phyloP scores from a whole-genome alignment of 2,329 filamentous ascomycete species.

The Diaporthe ampelina region DNA sequence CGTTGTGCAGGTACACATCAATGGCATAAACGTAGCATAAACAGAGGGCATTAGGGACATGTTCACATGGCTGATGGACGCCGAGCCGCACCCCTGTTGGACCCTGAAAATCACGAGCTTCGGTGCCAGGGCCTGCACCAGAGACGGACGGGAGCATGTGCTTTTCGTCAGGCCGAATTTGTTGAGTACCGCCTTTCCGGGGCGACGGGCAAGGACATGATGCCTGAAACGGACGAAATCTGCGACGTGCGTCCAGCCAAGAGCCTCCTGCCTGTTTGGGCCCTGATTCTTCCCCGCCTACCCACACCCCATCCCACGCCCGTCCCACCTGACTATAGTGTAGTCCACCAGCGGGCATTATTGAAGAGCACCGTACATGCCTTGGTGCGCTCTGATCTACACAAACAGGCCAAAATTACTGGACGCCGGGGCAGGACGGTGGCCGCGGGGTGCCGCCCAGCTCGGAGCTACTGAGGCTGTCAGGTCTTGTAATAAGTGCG shows the following conservation, averaged over 20 bases:
- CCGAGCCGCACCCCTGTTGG: too few species aligned
- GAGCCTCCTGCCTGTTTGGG: conserved; percentile 17
- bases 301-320: neutral
- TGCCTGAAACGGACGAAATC: conserved; percentile 27
- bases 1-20: too few species aligned
- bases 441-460: conserved; percentile 16
- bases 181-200: conserved; percentile 19
- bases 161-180: conserved; percentile 22
- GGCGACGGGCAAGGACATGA: conserved; percentile 5
- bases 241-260: conserved; percentile 14
- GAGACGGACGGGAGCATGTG: neutral
- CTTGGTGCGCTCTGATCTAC: too few species aligned
- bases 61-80: too few species aligned
- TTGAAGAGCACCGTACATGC: too few species aligned
- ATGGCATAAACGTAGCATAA: too few species aligned
- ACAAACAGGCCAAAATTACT: too few species aligned
- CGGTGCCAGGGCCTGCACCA: neutral
- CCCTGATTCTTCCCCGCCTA: neutral
- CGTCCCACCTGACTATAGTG: neutral
- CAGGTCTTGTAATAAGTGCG: neutral
- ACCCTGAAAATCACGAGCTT: too few species aligned
- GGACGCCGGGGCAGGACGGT: neutral
- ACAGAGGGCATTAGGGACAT: too few species aligned
- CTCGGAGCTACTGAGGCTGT: neutral
- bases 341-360: too few species aligned